Conservation (phyloP, 2,329 filamentous ascomycete genomes). For the Colletotrichum costaricense region DNA sequence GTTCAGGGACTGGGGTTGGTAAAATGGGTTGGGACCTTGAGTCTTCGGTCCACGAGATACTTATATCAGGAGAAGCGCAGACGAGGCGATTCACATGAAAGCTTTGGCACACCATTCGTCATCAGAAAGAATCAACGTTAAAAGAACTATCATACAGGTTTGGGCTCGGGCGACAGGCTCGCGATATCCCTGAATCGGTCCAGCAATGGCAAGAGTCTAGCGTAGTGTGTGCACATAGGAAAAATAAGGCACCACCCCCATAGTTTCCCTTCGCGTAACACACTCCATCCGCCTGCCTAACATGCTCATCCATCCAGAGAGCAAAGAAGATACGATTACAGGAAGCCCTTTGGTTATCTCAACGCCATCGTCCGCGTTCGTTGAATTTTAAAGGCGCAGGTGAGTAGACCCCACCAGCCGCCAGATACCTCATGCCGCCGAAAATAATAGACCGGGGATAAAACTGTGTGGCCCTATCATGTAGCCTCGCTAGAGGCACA, state of each 20-base stretch:
- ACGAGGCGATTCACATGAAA: background rate
- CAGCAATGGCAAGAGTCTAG: constrained; percentile 25
- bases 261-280: constrained; percentile 22
- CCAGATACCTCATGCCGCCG: constrained; percentile 6
- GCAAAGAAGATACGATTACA: constrained; percentile 39
- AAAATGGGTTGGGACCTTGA: no score
- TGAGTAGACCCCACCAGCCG: background rate
- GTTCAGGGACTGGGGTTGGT: no score
- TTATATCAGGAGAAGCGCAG: no score
- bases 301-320: constrained; percentile 32
- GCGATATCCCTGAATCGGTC: constrained; percentile 24
- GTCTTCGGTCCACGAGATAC: no score
- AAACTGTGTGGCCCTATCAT: background rate
- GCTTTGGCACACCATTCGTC: background rate
- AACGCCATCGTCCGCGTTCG: constrained; percentile 36
- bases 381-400: constrained; percentile 16
- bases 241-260: constrained; percentile 25
- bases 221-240: constrained; percentile 23
- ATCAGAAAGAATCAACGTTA: constrained; percentile 29
- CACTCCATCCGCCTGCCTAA: constrained; percentile 27
- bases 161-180: constrained; percentile 24
- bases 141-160: constrained; percentile 33
- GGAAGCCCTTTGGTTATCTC: constrained; percentile 31
- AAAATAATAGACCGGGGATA: background rate
- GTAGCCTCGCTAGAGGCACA: background rate